Conservation (phyloP, 768 basidiomycete species). For the Baorangia bicolor region DNA sequence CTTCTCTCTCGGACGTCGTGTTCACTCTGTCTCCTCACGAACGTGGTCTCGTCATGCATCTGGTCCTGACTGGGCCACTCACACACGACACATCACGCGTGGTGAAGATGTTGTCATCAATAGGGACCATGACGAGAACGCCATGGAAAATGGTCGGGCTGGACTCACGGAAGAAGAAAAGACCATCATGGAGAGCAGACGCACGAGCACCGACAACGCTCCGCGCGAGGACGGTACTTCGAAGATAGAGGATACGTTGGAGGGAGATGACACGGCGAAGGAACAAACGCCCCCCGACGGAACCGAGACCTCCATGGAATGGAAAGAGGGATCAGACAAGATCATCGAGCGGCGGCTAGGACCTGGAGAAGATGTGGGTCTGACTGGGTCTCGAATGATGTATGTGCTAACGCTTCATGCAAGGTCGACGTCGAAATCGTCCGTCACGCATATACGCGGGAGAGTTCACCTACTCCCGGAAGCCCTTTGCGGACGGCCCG, state of each 20-base stretch:
- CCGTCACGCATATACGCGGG: conserved; percentile 37
- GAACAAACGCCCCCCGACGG: conserved; percentile 48
- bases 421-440: conserved; percentile 68
- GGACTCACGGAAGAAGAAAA: conserved; percentile 30
- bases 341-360: conserved; percentile 61
- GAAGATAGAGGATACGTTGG: conserved; percentile 9
- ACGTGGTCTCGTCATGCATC: conserved; percentile 84
- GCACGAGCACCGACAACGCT: conserved; percentile 14
- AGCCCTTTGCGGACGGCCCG: conserved; percentile 3
- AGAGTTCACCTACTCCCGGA: conserved; percentile 1
- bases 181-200: conserved; percentile 27
- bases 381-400: neutral
- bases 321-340: conserved; percentile 68
- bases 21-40: conserved; percentile 75
- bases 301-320: conserved; percentile 44
- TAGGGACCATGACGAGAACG: conserved; percentile 54
- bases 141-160: conserved; percentile 50
- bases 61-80: conserved; percentile 81
- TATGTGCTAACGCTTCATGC: conserved; percentile 14
- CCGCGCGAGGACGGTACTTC: conserved; percentile 7
- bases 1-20: conserved; percentile 88
- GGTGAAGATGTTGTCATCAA: conserved; percentile 85
- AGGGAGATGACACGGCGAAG: conserved; percentile 22
- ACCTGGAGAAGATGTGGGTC: conserved; percentile 65
- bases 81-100: conserved; percentile 66